A percentile compares a stretch with the other conserved stretches of the same genome.
These are phyloP conservation scores for Colletotrichum viniferum DNA, from an alignment of 2,329 filamentous ascomycete species.

Conservation along the genomic window DNA sequence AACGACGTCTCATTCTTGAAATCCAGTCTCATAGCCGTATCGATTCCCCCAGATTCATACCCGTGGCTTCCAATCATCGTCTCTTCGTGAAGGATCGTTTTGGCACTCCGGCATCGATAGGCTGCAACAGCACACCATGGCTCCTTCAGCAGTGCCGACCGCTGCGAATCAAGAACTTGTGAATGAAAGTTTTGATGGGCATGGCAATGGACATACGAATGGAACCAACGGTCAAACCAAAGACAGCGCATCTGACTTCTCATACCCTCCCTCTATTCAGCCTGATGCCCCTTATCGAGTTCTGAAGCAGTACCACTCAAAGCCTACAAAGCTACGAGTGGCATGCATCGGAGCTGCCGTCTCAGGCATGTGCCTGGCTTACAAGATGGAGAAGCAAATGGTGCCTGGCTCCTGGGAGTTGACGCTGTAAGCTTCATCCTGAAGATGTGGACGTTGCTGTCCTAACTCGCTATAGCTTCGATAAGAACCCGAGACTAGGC, in stretches of 20 bases:
- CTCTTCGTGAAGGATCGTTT: background rate
- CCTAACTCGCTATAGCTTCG: slow-evolving; percentile 23
- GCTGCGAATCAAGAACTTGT: background rate
- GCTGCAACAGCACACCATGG: background rate
- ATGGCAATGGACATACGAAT: background rate
- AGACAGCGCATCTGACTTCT: slow-evolving; percentile 21
- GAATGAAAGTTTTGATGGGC: background rate
- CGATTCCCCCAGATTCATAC: background rate
- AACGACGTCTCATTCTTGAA: background rate
- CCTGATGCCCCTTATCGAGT: slow-evolving; percentile 29
- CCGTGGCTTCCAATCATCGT: background rate
- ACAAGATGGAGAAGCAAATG: slow-evolving; percentile 34
- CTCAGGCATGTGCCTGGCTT: slow-evolving; percentile 31
- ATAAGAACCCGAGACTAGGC: slow-evolving; percentile 34
- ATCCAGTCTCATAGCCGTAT: background rate
- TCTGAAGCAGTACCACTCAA: slow-evolving; percentile 37
- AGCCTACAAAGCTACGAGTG: slow-evolving; percentile 35
- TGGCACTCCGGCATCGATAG: background rate
- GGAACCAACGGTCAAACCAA: slow-evolving; percentile 4
- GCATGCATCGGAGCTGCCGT: slow-evolving; percentile 34
- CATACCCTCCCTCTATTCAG: slow-evolving; percentile 28
- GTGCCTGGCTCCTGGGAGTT: slow-evolving; percentile 31
- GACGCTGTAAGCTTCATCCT: slow-evolving; percentile 21
- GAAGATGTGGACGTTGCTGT: background rate
- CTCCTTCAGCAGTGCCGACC: slow-evolving; percentile 6